Base-by-base conservation (phyloP, 306 rosid genomes). In the Citrullus colocynthis region DNA sequence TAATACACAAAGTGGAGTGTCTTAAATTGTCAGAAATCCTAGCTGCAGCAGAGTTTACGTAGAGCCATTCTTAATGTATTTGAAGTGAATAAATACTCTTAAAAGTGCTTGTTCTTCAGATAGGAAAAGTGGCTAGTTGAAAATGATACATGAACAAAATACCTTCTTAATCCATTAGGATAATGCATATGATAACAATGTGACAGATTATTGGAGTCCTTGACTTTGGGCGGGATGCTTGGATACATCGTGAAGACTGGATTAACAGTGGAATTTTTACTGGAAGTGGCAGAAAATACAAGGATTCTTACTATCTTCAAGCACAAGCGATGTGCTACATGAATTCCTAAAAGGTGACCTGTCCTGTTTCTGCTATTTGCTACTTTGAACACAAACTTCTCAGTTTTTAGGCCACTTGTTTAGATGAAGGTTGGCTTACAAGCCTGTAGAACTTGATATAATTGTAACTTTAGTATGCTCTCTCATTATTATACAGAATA, bases 311-410 rank as follows among this genome's bases (percentile, higher is more conserved):
- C 78, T 92, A 82, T 78, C 86, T 92, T 83, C 97, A 95, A 85
- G 98, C 92, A 66, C 98, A 92, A 86, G 93, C 97, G 15, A 95
- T 95, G 97, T 95, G 96, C 65, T 95, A 89, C 80, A 87, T 95
- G 75, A 95, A 95, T 71, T 86, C 96, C 79, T 95, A 79, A 82
- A 54, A 11, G 74, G 75, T 39, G 17, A 78, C 30, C 41, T 48
- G 42, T 28, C 30, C 41, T 48, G 42, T 28, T 71, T 71, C 18
- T 64, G 48, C 58, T 39, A 41, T 39, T 66, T 66, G 16, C 74
- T 66, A 66, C 32, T 39, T 17, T 7, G 15, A n/a, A 28, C 52
- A 66, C 9, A 4, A 66, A 41, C 74, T 9, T 39, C 32, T 41
- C 74, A 41, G 20, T 17, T 37, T 36, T 64, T 36, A 36, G 48